Percentiles rank a stretch among this genome's conserved stretches.
Conservation (phyloP, 2,329 filamentous ascomycete genomes). For the Cordyceps tenuipes region DNA sequence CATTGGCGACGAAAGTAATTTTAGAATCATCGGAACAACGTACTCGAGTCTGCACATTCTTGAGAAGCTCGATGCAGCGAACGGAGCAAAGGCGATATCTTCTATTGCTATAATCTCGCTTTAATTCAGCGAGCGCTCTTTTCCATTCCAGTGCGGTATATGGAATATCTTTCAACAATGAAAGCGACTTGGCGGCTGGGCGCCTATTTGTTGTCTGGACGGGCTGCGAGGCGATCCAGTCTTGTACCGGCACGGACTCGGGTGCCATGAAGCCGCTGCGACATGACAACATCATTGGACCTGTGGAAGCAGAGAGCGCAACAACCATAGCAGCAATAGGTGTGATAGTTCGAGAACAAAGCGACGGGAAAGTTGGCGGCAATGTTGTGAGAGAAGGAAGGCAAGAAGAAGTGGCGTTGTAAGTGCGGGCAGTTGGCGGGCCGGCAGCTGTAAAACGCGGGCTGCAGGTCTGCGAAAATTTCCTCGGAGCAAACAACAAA, state of each 20-base stretch:
- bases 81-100: constrained; percentile 46
- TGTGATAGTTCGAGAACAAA: background rate
- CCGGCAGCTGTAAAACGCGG: background rate
- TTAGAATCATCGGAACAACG: constrained; percentile 14
- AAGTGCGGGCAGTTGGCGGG: constrained; percentile 4
- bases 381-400: background rate
- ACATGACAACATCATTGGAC: background rate
- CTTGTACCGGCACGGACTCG: background rate
- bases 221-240: constrained; percentile 9
- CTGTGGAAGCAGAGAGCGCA: background rate
- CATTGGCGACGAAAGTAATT: background rate
- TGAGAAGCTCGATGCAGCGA: constrained; percentile 45
- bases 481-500: background rate
- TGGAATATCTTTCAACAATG: constrained; percentile 26
- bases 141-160: constrained; percentile 43
- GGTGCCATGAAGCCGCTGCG: background rate
- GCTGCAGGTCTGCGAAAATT: background rate
- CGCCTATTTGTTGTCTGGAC: constrained; percentile 7
- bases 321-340: background rate
- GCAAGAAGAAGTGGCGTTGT: background rate
- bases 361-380: background rate
- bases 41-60: constrained; percentile 37
- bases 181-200: constrained; percentile 14
- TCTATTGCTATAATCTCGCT: constrained; percentile 42
- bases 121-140: constrained; percentile 42